Percentiles rank a stretch among this genome's conserved stretches.
Evolutionary conservation across 768 basidiomycete species (phyloP).

Genomic region (Lanmaoa rubissima): DNA sequence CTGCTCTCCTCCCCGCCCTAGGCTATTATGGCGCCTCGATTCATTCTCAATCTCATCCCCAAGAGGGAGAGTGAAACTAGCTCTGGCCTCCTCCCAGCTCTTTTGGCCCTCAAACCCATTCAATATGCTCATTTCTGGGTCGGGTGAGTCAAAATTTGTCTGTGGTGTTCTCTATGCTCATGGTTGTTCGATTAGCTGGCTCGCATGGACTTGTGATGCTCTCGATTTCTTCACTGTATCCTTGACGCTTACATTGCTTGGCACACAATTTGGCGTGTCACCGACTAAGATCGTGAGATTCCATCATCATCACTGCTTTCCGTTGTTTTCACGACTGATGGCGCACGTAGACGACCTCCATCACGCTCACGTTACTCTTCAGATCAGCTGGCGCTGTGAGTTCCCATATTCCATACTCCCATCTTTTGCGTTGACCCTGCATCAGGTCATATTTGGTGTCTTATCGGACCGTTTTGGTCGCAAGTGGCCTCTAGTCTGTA

Average conservation of each 20-base stretch:
- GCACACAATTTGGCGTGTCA: slow-evolving; percentile 44
- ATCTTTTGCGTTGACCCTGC: not conserved
- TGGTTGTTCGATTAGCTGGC: slow-evolving; percentile 47
- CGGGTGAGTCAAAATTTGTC: slow-evolving; percentile 38
- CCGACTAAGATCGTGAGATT: slow-evolving; percentile 44
- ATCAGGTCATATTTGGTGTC: slow-evolving; percentile 69
- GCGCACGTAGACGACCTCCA: slow-evolving; percentile 60
- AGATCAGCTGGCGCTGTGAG: slow-evolving; percentile 72
- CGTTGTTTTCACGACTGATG: not conserved
- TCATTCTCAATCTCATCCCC: slow-evolving; percentile 49
- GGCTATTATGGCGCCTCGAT: slow-evolving; percentile 27
- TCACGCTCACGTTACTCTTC: slow-evolving; percentile 93
- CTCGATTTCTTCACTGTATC: slow-evolving; percentile 85
- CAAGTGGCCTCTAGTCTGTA: slow-evolving; percentile 87
- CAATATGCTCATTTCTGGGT: slow-evolving; percentile 61
- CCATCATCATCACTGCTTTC: not conserved
- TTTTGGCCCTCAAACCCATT: slow-evolving; percentile 44
- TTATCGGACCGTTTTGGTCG: slow-evolving; percentile 88
- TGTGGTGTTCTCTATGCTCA: not conserved
- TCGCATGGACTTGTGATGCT: slow-evolving; percentile 86
- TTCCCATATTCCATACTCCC: not conserved
- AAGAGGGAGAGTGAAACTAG: slow-evolving; percentile 40
- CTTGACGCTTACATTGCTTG: slow-evolving; percentile 49
- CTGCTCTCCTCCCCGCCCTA: not conserved
- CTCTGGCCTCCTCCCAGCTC: slow-evolving; percentile 41